Conservation (phyloP, 345 rosid genomes). For the Rhizophora apiculata region DNA sequence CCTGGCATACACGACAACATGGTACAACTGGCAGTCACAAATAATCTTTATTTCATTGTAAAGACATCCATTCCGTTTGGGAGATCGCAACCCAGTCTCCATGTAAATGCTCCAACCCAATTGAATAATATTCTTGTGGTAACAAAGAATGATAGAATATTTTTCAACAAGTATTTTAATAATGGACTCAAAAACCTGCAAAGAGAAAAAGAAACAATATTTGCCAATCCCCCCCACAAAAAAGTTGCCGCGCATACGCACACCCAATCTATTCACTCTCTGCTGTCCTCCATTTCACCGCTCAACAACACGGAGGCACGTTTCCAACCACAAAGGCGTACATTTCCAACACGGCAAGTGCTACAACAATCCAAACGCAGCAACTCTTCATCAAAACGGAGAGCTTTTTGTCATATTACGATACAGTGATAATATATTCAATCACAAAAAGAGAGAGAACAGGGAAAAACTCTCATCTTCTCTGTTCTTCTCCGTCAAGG, state of each 20-base stretch:
- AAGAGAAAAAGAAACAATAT: no score
- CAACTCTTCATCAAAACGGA: background rate
- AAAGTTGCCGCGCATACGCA: background rate
- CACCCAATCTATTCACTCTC: background rate
- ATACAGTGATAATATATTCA: background rate
- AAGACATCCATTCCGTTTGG: no score
- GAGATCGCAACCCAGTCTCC: no score
- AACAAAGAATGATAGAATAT: no score
- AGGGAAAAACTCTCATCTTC: no score
- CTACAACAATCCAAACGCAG: background rate
- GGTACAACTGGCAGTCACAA: background rate
- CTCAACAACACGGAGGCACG: background rate
- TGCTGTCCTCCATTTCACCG: background rate
- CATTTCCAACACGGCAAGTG: constrained; percentile 20
- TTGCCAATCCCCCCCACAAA: background rate
- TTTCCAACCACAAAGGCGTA: background rate
- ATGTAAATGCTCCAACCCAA: no score
- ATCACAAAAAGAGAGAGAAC: no score
- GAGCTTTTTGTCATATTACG: background rate
- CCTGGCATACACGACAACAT: no score
- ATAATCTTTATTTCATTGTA: background rate
- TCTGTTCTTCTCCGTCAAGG: no score
- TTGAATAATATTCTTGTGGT: no score
- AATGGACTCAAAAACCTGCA: no score
- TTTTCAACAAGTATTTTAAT: no score